Evolutionary conservation across 2,329 filamentous ascomycete species (phyloP).

Genomic region (Fusarium austroafricanum): DNA sequence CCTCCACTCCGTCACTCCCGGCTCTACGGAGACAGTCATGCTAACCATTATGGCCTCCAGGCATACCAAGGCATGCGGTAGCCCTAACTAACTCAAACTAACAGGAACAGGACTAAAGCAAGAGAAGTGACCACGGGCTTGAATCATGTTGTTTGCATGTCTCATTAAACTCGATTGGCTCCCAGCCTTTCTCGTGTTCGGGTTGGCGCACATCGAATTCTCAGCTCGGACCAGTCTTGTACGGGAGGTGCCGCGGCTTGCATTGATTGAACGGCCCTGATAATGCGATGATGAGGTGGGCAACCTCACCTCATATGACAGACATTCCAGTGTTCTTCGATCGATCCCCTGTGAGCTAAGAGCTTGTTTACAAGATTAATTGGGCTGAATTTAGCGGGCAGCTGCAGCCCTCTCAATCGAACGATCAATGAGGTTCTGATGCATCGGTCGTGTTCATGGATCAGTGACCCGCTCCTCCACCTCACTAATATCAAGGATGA

Average conservation of each 20-base stretch:
- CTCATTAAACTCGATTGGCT: constrained; percentile 37
- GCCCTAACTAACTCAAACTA: background rate
- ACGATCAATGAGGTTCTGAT: constrained; percentile 10
- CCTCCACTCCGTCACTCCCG: constrained; percentile 6
- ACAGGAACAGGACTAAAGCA: background rate
- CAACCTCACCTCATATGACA: constrained; percentile 16
- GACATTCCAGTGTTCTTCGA: constrained; percentile 8
- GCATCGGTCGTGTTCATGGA: constrained; percentile 11
- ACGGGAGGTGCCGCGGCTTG: constrained; percentile 32
- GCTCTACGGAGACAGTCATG: constrained; percentile 12
- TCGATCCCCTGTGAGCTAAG: background rate
- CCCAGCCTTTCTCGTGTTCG: constrained; percentile 35
- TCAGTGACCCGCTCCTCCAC: constrained; percentile 28
- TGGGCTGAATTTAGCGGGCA: constrained; percentile 8
- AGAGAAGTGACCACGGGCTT: constrained; percentile 19
- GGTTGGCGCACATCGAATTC: constrained; percentile 17
- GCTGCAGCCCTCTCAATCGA: constrained; percentile 6
- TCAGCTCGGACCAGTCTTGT: constrained; percentile 26
- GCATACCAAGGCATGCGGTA: constrained; percentile 7
- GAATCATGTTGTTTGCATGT: constrained; percentile 29
- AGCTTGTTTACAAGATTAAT: background rate
- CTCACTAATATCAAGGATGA: constrained; percentile 25
- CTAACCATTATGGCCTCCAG: constrained; percentile 10
- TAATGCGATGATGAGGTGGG: background rate
- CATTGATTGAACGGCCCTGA: constrained; percentile 10